These are phyloP conservation scores for Macadamia tetraphylla DNA, from an alignment of 164 flowering plant genomes.

Conservation along the genomic window DNA sequence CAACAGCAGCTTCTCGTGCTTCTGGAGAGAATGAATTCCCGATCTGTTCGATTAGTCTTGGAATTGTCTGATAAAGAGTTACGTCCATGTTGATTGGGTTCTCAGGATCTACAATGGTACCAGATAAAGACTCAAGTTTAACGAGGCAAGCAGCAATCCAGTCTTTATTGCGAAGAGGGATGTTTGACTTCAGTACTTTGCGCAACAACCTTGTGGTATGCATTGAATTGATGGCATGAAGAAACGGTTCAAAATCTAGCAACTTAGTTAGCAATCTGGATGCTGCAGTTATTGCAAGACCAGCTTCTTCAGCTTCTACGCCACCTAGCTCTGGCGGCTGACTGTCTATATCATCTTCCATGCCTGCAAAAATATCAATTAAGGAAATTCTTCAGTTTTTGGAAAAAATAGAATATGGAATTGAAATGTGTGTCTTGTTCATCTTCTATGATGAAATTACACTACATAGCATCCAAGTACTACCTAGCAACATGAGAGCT, in stretches of 20 bases:
- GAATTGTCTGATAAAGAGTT: conserved; percentile 60
- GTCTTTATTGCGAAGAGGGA: conserved; percentile 61
- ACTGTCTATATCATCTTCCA: conserved; percentile 30
- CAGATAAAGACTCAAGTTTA: conserved; percentile 42
- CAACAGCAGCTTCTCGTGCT: conserved; percentile 59
- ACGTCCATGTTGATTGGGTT: conserved; percentile 60
- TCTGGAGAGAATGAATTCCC: conserved; percentile 37
- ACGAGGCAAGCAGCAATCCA: conserved; percentile 78
- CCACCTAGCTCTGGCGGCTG: conserved; percentile 34
- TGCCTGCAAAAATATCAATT: conserved; percentile 23
- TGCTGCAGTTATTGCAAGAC: conserved; percentile 62
- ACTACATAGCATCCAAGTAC: background rate
- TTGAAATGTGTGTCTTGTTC: background rate
- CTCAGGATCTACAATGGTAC: conserved; percentile 26
- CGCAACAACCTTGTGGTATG: conserved; percentile 44
- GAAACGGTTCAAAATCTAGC: conserved; percentile 44
- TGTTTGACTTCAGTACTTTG: conserved; percentile 41
- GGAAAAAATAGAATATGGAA: background rate
- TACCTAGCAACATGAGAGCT: background rate
- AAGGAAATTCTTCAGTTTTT: background rate
- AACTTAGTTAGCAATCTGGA: conserved; percentile 62
- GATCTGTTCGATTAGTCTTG: conserved; percentile 65
- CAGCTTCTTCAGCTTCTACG: conserved; percentile 66
- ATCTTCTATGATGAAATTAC: background rate
- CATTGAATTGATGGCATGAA: conserved; percentile 24